phyloP scores from a whole-genome alignment of 805 yeast genomes.

The Candida xyloterini region DNA sequence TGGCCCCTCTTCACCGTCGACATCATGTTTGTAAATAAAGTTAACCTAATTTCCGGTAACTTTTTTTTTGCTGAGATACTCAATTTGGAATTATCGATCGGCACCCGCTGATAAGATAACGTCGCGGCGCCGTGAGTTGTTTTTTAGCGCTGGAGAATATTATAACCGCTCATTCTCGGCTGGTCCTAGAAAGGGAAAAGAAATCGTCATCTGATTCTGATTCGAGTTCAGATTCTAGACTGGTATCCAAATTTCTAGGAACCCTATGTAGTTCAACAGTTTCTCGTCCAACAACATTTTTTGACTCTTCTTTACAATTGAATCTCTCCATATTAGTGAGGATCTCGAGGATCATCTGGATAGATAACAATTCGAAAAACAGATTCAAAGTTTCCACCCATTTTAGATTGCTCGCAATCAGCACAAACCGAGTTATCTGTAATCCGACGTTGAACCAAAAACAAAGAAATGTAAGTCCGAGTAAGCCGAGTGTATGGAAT shows the following conservation, averaged over 20 bases:
- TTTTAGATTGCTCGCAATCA: slow-evolving; percentile 39
- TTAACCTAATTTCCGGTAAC: background rate
- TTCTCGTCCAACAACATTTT: slow-evolving; percentile 62
- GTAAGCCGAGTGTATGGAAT: slow-evolving; percentile 45
- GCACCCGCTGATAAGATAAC: background rate
- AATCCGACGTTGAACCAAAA: slow-evolving; percentile 34
- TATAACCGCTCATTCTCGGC: background rate
- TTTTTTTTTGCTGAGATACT: background rate
- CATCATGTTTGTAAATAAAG: background rate
- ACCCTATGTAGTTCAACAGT: slow-evolving; percentile 14
- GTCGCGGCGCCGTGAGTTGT: slow-evolving; percentile 1
- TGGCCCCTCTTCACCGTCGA: slow-evolving; percentile 6
- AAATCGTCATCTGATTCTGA: slow-evolving; percentile 2
- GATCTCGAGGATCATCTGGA: slow-evolving; percentile 67
- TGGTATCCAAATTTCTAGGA: background rate
- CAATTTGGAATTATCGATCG: background rate
- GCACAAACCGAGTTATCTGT: slow-evolving; percentile 25
- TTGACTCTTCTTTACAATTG: slow-evolving; percentile 48
- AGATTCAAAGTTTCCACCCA: slow-evolving; percentile 49
- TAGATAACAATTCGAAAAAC: slow-evolving; percentile 47
- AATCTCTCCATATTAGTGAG: slow-evolving; percentile 49
- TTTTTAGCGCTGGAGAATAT: background rate
- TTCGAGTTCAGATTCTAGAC: background rate
- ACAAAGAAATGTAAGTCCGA: slow-evolving; percentile 39
- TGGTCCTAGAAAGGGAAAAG: slow-evolving; percentile 2